Evolutionary conservation across 768 basidiomycete species (phyloP).

Genomic region (Pleurotus salmoneostramineus): DNA sequence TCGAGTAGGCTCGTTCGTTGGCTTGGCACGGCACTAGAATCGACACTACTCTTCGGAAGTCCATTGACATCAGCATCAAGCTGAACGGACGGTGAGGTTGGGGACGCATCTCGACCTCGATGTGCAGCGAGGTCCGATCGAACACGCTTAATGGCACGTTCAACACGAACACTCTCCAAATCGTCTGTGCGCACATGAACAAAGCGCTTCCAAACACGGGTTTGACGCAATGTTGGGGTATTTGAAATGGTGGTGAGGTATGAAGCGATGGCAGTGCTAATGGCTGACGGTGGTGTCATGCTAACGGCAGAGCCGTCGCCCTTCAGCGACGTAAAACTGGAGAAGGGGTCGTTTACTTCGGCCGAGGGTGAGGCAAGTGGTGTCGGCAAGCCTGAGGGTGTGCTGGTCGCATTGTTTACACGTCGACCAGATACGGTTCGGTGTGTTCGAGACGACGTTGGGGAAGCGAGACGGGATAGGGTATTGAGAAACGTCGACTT

Average conservation of each 20-base stretch:
- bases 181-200: slow-evolving; percentile 85
- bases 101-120: slow-evolving; percentile 22
- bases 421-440: slow-evolving; percentile 32
- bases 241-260: slow-evolving; percentile 82
- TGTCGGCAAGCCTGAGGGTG: slow-evolving; percentile 34
- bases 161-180: slow-evolving; percentile 80
- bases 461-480: slow-evolving; percentile 78
- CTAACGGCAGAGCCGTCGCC: slow-evolving; percentile 22
- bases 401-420: slow-evolving; percentile 24
- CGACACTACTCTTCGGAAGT: not conserved
- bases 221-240: slow-evolving; percentile 53
- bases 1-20: not conserved
- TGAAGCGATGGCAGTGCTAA: slow-evolving; percentile 57
- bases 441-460: slow-evolving; percentile 50
- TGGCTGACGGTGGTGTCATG: slow-evolving; percentile 13
- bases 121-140: slow-evolving; percentile 83
- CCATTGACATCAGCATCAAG: not conserved
- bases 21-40: not conserved
- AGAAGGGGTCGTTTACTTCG: slow-evolving; percentile 64
- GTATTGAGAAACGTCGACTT: slow-evolving; percentile 86
- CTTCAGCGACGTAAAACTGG: slow-evolving; percentile 29
- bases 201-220: slow-evolving; percentile 80
- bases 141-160: slow-evolving; percentile 85
- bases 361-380: slow-evolving; percentile 48
- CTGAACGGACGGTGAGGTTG: not conserved